Evolutionary conservation across 192 early-diverging fungal species (phyloP), one percentile per base, ranked within the genome.

Genomic region (Haplosporangium gracile): DNA sequence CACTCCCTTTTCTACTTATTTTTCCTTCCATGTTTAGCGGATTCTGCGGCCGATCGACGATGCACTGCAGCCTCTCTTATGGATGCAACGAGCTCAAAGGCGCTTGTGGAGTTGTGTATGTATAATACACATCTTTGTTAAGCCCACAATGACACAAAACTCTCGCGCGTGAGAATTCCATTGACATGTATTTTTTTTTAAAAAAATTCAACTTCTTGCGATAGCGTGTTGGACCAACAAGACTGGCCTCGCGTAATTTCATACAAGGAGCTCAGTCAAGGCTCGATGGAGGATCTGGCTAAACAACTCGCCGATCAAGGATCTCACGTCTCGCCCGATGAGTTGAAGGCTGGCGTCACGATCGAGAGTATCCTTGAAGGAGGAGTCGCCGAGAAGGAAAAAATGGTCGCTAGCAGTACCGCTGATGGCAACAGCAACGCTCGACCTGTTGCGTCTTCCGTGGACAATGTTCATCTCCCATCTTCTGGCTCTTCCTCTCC

Each of bases 31-130:
- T 65, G 3, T 36, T 1, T 77, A 85, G 78, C 32, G 83, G 78
- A n/a, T 85, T 85, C 70, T 85, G 83, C 36, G 78, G 83, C 24
- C 68, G 76, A 26, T 57, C 77, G 45, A 5, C 74, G 2, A 43
- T 72, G 4, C 76, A 79, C 34, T 89, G 83, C 45, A 73, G 72
- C 26, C 7, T 79, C 51, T 72, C 70, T 34, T 43, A 51, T 83
- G 91, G 91, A 83, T 88, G 82, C 74, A 82, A 89, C 74, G 74
- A 85, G 0, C 87, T 81, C 68, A 80, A 90, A 38, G 89, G 88
- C 2, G 83, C 81, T 57, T 92, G 90, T 53, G 91, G 91, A 20
- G 71, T 81, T 72, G 75, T 88, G 69, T 85, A 80, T 74, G 83
- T 34, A 22, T 8, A 70, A 26, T 42, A 24, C 3, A 16, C 24